phyloP scores from a whole-genome alignment of 129 eudicot genomes.

The Flaveria trinervia region DNA sequence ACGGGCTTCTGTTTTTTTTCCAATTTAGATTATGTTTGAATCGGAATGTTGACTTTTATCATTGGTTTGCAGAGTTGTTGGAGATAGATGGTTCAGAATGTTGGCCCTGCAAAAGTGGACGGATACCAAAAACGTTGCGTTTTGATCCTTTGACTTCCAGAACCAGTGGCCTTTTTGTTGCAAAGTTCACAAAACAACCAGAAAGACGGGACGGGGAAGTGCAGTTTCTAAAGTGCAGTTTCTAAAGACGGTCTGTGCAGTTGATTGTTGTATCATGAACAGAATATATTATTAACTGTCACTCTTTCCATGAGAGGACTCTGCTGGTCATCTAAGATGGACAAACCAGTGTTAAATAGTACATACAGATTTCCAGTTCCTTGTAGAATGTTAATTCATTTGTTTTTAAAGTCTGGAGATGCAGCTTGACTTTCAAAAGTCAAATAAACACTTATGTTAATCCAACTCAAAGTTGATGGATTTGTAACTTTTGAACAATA shows the following conservation, averaged over 20 bases:
- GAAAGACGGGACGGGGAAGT: neutral
- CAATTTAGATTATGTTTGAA: neutral
- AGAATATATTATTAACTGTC: neutral
- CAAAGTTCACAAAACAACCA: slow-evolving; percentile 75
- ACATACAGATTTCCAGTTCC: neutral
- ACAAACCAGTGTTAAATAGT: neutral
- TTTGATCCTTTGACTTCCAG: slow-evolving; percentile 85
- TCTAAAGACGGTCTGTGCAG: neutral
- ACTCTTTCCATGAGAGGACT: neutral
- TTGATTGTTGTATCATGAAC: slow-evolving; percentile 13
- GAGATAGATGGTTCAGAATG: slow-evolving; percentile 61
- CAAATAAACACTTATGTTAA: neutral
- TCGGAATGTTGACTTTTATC: neutral
- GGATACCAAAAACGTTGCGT: slow-evolving; percentile 68
- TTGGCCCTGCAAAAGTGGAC: slow-evolving; percentile 84
- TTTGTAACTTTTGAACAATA: neutral
- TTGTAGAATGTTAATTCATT: neutral
- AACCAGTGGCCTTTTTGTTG: slow-evolving; percentile 97
- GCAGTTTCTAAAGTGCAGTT: neutral
- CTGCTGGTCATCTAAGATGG: neutral
- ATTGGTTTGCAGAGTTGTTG: slow-evolving; percentile 60
- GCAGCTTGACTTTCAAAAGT: neutral
- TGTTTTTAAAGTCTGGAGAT: neutral
- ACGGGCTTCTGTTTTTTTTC: neutral
- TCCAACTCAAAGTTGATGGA: neutral